Base-by-base conservation (phyloP, 1,139 yeast genomes). In the Nakaseomyces uthaithaninus region DNA sequence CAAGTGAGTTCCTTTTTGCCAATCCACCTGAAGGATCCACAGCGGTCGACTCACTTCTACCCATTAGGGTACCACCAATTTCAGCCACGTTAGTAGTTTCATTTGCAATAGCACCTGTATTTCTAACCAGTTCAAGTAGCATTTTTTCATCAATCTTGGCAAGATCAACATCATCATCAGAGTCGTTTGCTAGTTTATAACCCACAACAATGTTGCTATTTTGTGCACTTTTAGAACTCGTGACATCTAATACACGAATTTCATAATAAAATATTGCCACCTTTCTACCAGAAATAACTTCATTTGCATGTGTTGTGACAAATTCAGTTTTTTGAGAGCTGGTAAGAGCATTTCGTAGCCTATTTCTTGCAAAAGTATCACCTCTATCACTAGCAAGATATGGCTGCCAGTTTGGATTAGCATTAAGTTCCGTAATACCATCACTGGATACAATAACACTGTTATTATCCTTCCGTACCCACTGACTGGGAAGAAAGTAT, bases 201-300 rank as follows among this genome's bases (percentile, higher is more conserved):
- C 76, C 77, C 14, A 72, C 46, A 1, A 68, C 58, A 3, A 69
- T 57, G 45, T 69, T 72, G 40, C 70, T 59, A 38, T 64, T 63
- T 11, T 54, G 54, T 16, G 63, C 60, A 27, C 65, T 57, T 26
- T 67, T 65, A 20, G 68, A 60, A 24, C 65, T 48, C 8, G 62
- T 52, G 2, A 56, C 60, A 14, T 54, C 45, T 7, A 51, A 39
- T 2, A 78, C 56, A 37, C 66, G 64, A 4, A 77, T 62, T 52
- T 79, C 86, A 52, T 57, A 79, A 53, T 79, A 79, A 54, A 70
- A 79, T 2, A 77, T 59, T 0, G 80, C 80, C 36, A 57, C 39
- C 16, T 71, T 64, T 14, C 62, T 56, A 3, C 62, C 50, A 2
- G 74, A 69, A 7, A 77, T 59, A 2, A 65, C 52, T 37, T 62